These are phyloP conservation scores for Yamadazyma kanchanaburiensis DNA, from an alignment of 1,139 yeast genomes.

Conservation along the genomic window DNA sequence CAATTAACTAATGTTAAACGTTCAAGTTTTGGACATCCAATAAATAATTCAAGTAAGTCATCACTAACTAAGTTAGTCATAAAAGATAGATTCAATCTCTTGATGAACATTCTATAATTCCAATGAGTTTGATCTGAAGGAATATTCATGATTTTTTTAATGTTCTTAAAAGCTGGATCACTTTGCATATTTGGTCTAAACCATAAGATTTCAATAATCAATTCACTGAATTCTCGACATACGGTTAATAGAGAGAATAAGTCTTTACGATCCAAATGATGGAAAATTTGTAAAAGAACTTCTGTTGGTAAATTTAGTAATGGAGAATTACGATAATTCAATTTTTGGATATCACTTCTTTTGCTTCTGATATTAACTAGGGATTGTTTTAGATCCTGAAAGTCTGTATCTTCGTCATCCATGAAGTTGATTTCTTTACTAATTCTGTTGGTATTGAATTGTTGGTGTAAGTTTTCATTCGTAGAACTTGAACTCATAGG, in stretches of 20 bases:
- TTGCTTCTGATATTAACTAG: constrained; percentile 28
- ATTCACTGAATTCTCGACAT: constrained; percentile 77
- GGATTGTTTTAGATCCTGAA: constrained; percentile 33
- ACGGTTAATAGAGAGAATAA: constrained; percentile 68
- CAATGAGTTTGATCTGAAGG: constrained; percentile 53
- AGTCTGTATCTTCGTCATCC: constrained; percentile 32
- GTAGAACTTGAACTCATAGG: no score
- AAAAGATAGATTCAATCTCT: constrained; percentile 75
- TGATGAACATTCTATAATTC: constrained; percentile 72
- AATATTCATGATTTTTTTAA: constrained; percentile 52
- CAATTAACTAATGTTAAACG: constrained; percentile 85
- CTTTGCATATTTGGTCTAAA: constrained; percentile 79
- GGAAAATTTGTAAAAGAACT: constrained; percentile 66
- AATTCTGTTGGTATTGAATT: no score
- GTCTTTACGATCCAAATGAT: constrained; percentile 65
- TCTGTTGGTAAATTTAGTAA: constrained; percentile 75
- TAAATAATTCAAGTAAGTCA: constrained; percentile 49
- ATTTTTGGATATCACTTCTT: constrained; percentile 19
- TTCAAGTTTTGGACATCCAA: constrained; percentile 75
- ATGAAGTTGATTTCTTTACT: no score
- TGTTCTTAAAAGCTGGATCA: constrained; percentile 46
- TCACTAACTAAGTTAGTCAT: constrained; percentile 70
- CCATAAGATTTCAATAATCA: constrained; percentile 82
- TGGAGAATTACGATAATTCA: constrained; percentile 37
- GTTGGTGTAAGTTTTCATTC: no score